These are phyloP conservation scores for Calonectria ilicicola DNA, from an alignment of 2,329 filamentous ascomycete species.

Conservation along the genomic window DNA sequence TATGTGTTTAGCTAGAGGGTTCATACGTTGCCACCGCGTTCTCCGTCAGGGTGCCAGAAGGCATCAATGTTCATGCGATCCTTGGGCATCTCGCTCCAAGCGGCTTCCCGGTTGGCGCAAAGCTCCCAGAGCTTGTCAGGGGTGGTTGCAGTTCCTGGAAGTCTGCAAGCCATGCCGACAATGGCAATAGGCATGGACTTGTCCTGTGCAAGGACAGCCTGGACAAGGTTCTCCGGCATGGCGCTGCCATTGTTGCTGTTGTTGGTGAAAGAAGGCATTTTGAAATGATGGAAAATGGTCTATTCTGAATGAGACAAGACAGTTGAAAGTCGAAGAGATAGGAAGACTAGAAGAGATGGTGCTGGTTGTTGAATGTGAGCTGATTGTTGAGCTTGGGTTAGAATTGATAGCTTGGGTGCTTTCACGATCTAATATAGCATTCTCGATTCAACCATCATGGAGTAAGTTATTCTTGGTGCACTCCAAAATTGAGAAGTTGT, in stretches of 20 bases:
- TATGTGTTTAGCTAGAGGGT: neutral
- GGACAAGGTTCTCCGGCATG: neutral
- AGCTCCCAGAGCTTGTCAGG: constrained; percentile 9
- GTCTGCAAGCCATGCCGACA: constrained; percentile 5
- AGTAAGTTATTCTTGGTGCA: too few relatives aligned
- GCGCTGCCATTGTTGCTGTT: neutral
- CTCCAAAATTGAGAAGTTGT: too few relatives aligned
- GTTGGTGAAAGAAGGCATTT: neutral
- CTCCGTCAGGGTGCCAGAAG: constrained; percentile 15
- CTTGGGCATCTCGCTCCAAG: constrained; percentile 1
- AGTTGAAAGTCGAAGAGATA: too few relatives aligned
- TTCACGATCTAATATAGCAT: too few relatives aligned
- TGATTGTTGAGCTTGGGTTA: too few relatives aligned
- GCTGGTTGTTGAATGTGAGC: too few relatives aligned
- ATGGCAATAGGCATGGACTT: constrained; percentile 13
- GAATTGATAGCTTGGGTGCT: too few relatives aligned
- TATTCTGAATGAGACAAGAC: too few relatives aligned
- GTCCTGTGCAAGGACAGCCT: neutral
- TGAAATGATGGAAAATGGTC: neutral
- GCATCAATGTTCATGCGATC: constrained; percentile 14
- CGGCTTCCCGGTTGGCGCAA: neutral
- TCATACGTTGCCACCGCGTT: constrained; percentile 15
- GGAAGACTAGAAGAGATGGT: too few relatives aligned
- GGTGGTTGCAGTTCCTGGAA: constrained; percentile 6
- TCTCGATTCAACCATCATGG: too few relatives aligned